phyloP scores from a whole-genome alignment of 768 basidiomycete species.

The Leucocoprinus leucothites region DNA sequence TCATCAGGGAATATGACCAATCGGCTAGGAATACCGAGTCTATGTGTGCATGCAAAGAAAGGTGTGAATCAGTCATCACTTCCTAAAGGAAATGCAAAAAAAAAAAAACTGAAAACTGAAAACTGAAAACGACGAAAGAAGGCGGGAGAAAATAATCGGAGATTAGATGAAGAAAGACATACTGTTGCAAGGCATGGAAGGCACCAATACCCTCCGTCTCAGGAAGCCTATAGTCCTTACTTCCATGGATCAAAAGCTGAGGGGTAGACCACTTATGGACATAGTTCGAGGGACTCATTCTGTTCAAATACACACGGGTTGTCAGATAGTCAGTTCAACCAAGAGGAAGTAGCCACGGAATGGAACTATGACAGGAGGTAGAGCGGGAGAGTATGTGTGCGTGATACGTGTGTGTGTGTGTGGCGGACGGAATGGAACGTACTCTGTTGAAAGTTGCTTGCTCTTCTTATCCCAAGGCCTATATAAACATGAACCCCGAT shows the following conservation, averaged over 20 bases:
- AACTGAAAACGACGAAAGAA: too few species aligned
- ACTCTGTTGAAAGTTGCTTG: conserved; percentile 56
- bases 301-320: conserved; percentile 21
- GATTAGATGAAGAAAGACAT: too few species aligned
- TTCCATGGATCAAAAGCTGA: conserved; percentile 79
- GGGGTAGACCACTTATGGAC: conserved; percentile 87
- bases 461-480: conserved; percentile 69
- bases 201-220: conserved; percentile 82
- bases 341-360: too few species aligned
- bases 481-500: background rate
- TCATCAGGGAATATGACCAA: conserved; percentile 86
- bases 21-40: conserved; percentile 69
- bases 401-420: too few species aligned
- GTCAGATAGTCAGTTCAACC: background rate
- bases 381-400: background rate
- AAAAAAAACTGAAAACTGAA: too few species aligned
- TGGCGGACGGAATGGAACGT: conserved; percentile 16
- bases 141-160: too few species aligned
- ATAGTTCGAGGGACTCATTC: conserved; percentile 78
- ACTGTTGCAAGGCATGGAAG: conserved; percentile 87
- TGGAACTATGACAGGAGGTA: background rate
- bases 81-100: background rate
- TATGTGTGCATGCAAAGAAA: too few species aligned
- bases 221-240: conserved; percentile 85
- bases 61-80: too few species aligned